Base-by-base conservation (phyloP, 176 grass and related monocot genomes). In the Guadua angustifolia region DNA sequence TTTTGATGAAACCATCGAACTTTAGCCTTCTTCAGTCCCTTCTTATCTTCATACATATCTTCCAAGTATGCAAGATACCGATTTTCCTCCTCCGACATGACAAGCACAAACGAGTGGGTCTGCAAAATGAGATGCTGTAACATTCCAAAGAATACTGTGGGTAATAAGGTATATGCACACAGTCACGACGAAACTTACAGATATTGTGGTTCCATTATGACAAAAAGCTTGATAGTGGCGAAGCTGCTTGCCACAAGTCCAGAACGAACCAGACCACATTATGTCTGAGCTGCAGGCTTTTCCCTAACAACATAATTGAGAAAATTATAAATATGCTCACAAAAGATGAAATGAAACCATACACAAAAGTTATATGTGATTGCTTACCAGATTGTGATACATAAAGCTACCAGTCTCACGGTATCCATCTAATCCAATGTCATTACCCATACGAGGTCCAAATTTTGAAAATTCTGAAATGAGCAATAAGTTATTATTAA, bases 1-100 rank as follows among this genome's bases (percentile, higher is more conserved):
- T 99, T 94, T 82, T 96, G 89, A 83, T 99, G 93, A 92, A 99
- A 99, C 97, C 97, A 99, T 85, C 93, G 83, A 61, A 94, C 97
- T 95, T 94, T 99, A 90, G 94, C 94, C 84, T 99, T 99, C 86
- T 99, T 99, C 75, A 84, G 89, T 43, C 97, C 97, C 53, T 95
- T 99, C 79, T 94, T 99, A 77, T 99, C 91, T 81, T 99, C 97
- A 74, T 99, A 99, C 97, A 99, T 96, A 84, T 99, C 97, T 90
- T 99, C 97, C 81, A 99, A 92, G 77, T 99, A 99, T 58, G 97
- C 97, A 67, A 99, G 93, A 87, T 99, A 90, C 17, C 88, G 89
- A 75, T 74, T 96, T 86, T 89, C 93, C 74, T 95, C 93, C 88
- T 99, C 97, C 22, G 93, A 94, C 93, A 94, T 89, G 58, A 99